Evolutionary conservation across 2,329 filamentous ascomycete genomes (phyloP).

Genomic region (Trichoderma sp.): DNA sequence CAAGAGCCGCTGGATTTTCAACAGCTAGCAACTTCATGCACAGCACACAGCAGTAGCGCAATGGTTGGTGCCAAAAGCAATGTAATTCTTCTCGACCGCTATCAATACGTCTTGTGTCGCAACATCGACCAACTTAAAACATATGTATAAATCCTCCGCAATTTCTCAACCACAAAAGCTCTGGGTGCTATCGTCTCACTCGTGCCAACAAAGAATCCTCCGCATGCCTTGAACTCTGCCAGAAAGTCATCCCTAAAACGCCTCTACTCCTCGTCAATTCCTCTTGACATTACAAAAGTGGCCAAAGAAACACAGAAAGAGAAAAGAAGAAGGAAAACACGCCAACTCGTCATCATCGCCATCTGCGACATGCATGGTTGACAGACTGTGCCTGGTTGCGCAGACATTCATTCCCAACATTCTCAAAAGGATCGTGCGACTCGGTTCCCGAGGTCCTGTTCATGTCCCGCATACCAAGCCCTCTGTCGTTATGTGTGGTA

Average conservation of each 20-base stretch:
- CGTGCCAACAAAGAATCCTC: constrained; percentile 8
- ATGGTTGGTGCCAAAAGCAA: not conserved
- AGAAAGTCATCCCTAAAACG: constrained; percentile 19
- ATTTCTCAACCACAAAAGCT: not conserved
- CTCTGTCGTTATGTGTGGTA: constrained; percentile 7
- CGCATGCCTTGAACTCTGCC: constrained; percentile 13
- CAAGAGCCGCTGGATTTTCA: not conserved
- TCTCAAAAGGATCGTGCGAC: not conserved
- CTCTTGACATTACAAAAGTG: constrained; percentile 5
- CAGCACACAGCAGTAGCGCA: not conserved
- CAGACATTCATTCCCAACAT: constrained; percentile 8
- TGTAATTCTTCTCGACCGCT: not conserved
- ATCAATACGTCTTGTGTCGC: not conserved
- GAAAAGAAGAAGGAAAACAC: not conserved
- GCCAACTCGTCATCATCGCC: not conserved
- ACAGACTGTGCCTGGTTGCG: constrained; percentile 6
- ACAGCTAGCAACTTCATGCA: not conserved
- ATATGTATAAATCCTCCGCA: not conserved
- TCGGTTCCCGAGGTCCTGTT: constrained; percentile 17
- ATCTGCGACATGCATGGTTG: not conserved
- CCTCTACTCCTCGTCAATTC: constrained; percentile 21
- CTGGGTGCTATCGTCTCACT: constrained; percentile 12
- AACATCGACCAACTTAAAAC: not conserved
- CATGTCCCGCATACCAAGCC: constrained; percentile 20
- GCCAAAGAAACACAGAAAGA: not conserved